These are phyloP conservation scores for Serendipita vermifera DNA, from an alignment of 768 basidiomycete species.

Conservation along the genomic window DNA sequence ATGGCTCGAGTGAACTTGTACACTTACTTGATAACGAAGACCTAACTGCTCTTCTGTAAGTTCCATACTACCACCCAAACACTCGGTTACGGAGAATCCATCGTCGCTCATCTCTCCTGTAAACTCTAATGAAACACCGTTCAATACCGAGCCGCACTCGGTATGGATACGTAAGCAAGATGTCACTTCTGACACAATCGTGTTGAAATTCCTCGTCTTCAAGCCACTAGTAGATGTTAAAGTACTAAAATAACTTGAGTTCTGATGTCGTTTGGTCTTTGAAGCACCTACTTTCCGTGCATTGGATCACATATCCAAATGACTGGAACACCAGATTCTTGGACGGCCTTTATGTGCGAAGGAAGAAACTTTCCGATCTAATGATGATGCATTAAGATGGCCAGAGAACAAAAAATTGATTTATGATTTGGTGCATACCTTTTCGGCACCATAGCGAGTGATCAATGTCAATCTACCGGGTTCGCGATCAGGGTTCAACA, in stretches of 20 bases:
- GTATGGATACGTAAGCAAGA: conserved; percentile 71
- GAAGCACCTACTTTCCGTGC: conserved; percentile 87
- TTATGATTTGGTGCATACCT: conserved; percentile 32
- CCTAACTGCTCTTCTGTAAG: conserved; percentile 77
- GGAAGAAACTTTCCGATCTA: conserved; percentile 67
- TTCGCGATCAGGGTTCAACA: conserved; percentile 79
- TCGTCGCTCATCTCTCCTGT: conserved; percentile 85
- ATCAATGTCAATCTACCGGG: conserved; percentile 78
- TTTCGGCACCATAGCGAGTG: conserved; percentile 81
- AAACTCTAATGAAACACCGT: conserved; percentile 77
- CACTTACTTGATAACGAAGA: conserved; percentile 70
- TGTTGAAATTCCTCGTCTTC: conserved; percentile 83
- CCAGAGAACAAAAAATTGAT: not conserved
- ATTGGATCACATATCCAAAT: conserved; percentile 96
- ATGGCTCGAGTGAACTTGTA: not conserved
- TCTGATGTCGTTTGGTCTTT: not conserved
- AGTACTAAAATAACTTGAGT: conserved; percentile 39
- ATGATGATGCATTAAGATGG: no score
- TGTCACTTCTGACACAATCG: conserved; percentile 78
- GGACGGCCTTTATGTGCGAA: conserved; percentile 69
- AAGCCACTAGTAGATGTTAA: conserved; percentile 64
- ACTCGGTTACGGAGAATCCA: conserved; percentile 92
- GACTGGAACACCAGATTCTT: conserved; percentile 69
- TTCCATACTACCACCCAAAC: conserved; percentile 93
- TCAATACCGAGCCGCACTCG: conserved; percentile 56